Evolutionary conservation across 371 early-diverging fungal species (phyloP), one percentile per base, ranked within the genome.

Genomic region (Mucor plumbeus): DNA sequence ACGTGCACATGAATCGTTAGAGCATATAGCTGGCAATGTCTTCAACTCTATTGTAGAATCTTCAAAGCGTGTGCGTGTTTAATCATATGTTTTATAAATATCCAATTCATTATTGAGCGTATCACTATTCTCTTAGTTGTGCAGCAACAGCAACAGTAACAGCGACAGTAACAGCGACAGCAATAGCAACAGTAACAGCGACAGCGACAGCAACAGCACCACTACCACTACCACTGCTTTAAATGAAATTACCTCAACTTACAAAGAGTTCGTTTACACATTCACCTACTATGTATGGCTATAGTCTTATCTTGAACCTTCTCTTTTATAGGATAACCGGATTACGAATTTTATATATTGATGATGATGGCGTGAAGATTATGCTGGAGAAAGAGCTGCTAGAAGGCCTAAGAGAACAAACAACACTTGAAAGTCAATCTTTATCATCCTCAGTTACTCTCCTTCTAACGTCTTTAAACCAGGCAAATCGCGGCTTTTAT

Each of bases 241-340:
- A 54, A 63, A 63, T 54, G 40, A 63, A 53, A 54, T 54, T 39
- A 40, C 39, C 40, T 54, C 40, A 53, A 63, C 33, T 54, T 63
- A 63, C 63, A 63, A 64, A 64, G 43, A 64, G 64, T 64, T 41
- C 56, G 44, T 41, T 56, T 44, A 64, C 4, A 44, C 47, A 44
- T 44, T 44, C 47, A 44, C 64, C 43, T 64, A 64, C 57, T 64
- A 64, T 57, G 57, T 64, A 56, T 64, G 21, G 21, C 43, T 35
- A 13, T 56, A 55, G 57, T 64, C 64, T 56, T 57, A 64, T 39
- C n/a, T 56, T 64, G 41, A 64, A 56, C 57, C 64, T 64, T 64
- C 57, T 64, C 44, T 64, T 64, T 64, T 55, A 64, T 64, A 64
- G 64, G 44, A 64, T 64, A 43, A 56, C 64, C 34, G 64, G 57